These are phyloP conservation scores for Lentinus polychrous DNA, from an alignment of 1,284 basidiomycete genomes.

Conservation along the genomic window DNA sequence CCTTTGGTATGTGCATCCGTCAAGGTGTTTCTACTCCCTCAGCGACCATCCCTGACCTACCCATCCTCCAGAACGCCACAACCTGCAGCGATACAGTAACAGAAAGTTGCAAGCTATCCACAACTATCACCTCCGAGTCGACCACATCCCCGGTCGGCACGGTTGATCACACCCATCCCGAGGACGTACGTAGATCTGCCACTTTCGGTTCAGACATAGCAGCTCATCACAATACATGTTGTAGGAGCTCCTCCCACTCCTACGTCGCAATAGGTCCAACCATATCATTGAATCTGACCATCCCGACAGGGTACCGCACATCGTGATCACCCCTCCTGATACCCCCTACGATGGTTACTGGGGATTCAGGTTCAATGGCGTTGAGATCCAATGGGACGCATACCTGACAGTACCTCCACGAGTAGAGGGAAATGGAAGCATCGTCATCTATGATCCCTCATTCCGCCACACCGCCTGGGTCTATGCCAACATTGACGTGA, in stretches of 20 bases:
- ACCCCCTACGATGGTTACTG: conserved; percentile 30
- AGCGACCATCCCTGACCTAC: no score
- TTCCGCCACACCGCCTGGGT: background rate
- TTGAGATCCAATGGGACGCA: conserved; percentile 8
- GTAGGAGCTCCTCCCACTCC: conserved; percentile 11
- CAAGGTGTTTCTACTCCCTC: no score
- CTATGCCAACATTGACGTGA: background rate
- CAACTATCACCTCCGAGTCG: no score
- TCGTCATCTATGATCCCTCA: background rate
- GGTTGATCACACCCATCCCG: background rate
- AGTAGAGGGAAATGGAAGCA: background rate
- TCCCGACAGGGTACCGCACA: conserved; percentile 32
- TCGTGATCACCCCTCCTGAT: conserved; percentile 40
- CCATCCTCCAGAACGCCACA: no score
- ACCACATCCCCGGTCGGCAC: background rate
- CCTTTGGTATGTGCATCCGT: background rate
- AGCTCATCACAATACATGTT: no score
- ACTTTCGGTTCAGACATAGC: background rate
- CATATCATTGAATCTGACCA: conserved; percentile 22
- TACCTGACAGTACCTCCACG: conserved; percentile 9
- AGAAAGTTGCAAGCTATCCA: no score
- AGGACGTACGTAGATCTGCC: no score
- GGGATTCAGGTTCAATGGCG: conserved; percentile 26
- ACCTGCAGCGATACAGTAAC: no score
- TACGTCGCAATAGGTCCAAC: conserved; percentile 19